Conservation (phyloP, 2,329 filamentous ascomycete species). For the Calonectria crousiana region DNA sequence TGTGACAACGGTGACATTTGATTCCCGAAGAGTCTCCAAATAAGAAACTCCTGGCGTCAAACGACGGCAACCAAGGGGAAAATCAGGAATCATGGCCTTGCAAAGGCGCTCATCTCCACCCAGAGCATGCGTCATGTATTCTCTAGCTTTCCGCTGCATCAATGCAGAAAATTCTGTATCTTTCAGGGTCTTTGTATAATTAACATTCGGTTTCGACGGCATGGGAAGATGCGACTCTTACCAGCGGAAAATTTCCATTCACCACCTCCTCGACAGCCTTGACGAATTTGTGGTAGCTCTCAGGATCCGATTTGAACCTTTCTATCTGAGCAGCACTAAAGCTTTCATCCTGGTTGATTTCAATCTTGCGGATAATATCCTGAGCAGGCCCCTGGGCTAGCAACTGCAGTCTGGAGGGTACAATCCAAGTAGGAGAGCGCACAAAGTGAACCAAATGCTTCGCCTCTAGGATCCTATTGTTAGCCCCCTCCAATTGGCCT, state of each 20-base stretch:
- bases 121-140: slow-evolving; percentile 22
- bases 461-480: not conserved
- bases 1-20: slow-evolving; percentile 13
- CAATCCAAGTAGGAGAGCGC: slow-evolving; percentile 21
- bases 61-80: slow-evolving; percentile 23
- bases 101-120: slow-evolving; percentile 19
- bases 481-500: not conserved
- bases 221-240: not conserved
- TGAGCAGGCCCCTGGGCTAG: not conserved
- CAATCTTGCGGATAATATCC: slow-evolving; percentile 9
- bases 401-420: slow-evolving; percentile 8
- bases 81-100: slow-evolving; percentile 20
- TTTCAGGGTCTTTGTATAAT: slow-evolving; percentile 3
- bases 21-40: slow-evolving; percentile 8
- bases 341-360: slow-evolving; percentile 3
- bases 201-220: not conserved
- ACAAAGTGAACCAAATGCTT: slow-evolving; percentile 18
- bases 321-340: slow-evolving; percentile 12
- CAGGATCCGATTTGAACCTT: slow-evolving; percentile 17
- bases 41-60: slow-evolving; percentile 24
- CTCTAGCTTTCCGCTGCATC: slow-evolving; percentile 9
- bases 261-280: slow-evolving; percentile 19
- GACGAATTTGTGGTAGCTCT: slow-evolving; percentile 8
- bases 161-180: slow-evolving; percentile 10
- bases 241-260: slow-evolving; percentile 24